phyloP scores from a whole-genome alignment of 108 stramenopile species.

The Skeletonema tropicum region DNA sequence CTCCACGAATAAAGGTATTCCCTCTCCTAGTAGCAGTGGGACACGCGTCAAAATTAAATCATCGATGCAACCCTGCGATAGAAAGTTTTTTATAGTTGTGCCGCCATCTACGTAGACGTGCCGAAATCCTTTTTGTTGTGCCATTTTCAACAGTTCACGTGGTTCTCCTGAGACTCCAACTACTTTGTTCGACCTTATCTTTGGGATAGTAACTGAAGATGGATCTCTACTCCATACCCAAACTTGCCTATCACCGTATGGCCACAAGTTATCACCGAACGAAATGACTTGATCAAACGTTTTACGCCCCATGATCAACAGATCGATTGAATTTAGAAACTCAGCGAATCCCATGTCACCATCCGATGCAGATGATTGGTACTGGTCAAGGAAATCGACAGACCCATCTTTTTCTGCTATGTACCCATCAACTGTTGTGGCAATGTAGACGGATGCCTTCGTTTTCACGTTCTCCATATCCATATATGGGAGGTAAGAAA shows the following conservation, averaged over 20 bases:
- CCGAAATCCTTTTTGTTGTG: constrained; percentile 40
- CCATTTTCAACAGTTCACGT: constrained; percentile 22
- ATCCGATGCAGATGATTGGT: constrained; percentile 28
- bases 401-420: constrained; percentile 48
- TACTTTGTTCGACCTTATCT: constrained; percentile 23
- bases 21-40: constrained; percentile 58
- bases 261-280: constrained; percentile 55
- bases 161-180: constrained; percentile 15
- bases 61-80: constrained; percentile 36
- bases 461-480: constrained; percentile 6
- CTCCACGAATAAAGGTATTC: constrained; percentile 50
- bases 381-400: constrained; percentile 48
- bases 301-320: constrained; percentile 60
- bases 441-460: constrained; percentile 53
- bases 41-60: constrained; percentile 43
- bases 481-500: not conserved
- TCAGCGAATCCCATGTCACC: constrained; percentile 56
- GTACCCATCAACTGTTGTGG: constrained; percentile 55
- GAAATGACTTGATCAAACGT: constrained; percentile 58
- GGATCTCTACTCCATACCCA: constrained; percentile 45
- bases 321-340: constrained; percentile 51
- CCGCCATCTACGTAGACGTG: constrained; percentile 55
- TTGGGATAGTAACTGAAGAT: constrained; percentile 31
- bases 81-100: constrained; percentile 49
- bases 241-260: constrained; percentile 45